phyloP scores from a whole-genome alignment of 2,329 filamentous ascomycete genomes.

The Dactylellina cionopaga region DNA sequence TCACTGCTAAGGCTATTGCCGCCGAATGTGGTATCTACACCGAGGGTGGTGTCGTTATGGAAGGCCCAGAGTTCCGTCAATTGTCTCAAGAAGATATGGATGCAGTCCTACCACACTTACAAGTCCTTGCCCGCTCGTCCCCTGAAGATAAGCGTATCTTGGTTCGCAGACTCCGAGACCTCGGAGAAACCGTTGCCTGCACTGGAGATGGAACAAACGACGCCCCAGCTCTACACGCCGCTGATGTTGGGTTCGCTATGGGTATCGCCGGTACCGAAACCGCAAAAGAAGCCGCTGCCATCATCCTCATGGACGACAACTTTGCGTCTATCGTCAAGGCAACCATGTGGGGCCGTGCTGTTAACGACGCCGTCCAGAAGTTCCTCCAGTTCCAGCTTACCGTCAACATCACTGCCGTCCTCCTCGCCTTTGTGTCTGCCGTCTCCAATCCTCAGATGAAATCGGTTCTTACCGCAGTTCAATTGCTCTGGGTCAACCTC shows the following conservation, averaged over 20 bases:
- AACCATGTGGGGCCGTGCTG: constrained; percentile 71
- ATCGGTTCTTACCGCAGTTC: constrained; percentile 86
- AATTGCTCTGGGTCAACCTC: constrained; percentile 94
- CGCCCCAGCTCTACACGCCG: constrained; percentile 72
- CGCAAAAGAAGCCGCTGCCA: constrained; percentile 71
- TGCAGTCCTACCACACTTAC: constrained; percentile 70
- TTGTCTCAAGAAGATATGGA: constrained; percentile 64
- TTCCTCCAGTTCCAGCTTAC: constrained; percentile 75
- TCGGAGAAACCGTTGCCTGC: constrained; percentile 74
- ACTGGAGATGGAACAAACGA: constrained; percentile 76
- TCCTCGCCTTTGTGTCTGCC: constrained; percentile 86
- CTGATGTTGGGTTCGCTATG: constrained; percentile 75
- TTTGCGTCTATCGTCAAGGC: constrained; percentile 72
- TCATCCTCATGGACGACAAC: constrained; percentile 72
- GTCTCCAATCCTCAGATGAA: constrained; percentile 74
- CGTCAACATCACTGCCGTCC: constrained; percentile 90
- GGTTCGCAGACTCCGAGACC: constrained; percentile 71
- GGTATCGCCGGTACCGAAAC: constrained; percentile 74
- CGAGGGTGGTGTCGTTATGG: constrained; percentile 62
- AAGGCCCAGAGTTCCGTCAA: constrained; percentile 63
- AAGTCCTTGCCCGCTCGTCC: constrained; percentile 74
- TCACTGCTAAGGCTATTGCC: constrained; percentile 64
- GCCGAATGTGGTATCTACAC: constrained; percentile 62
- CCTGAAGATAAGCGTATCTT: constrained; percentile 76
- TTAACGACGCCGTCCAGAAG: constrained; percentile 68